Base-by-base conservation (phyloP, 1,139 yeast genomes). In the Suhomyces kunorum region DNA sequence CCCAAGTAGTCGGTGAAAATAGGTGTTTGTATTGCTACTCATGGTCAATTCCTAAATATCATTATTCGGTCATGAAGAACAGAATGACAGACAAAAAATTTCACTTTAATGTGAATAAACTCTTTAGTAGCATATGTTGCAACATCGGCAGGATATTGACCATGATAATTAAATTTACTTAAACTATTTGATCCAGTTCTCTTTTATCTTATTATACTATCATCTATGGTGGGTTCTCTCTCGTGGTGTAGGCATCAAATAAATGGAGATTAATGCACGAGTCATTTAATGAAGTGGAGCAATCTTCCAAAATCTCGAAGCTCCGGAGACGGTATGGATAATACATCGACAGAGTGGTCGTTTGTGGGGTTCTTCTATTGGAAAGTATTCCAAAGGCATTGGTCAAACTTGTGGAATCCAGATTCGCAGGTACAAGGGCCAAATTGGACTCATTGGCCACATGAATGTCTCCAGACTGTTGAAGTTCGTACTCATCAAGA, bases 201-300 rank as follows among this genome's bases (percentile, higher is more conserved):
- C n/a, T n/a, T n/a, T n/a, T n/a, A n/a, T n/a, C n/a, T n/a, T n/a
- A n/a, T n/a, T n/a, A n/a, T n/a, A n/a, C n/a, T n/a, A n/a, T n/a
- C n/a, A n/a, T 19, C 54, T 54, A 76, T 37, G 73, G 67, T 1
- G 89, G 90, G 51, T 87, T 86, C 53, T 80, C 83, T 47, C 72
- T 76, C 32, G 87, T 87, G 11, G 80, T 69, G 36, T 81, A 78
- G 1, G 92, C 83, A 50, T 85, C 92, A 58, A 90, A 88, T 43
- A 84, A 64, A 46, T 85, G 83, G 40, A 89, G 64, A 53, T 84
- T 85, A 17, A 87, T 61, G 20, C 89, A 80, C 1, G 83, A 81
- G 50, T 83, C 89, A 56, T 86, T 86, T 28, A 80, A 63, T 1
- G 68, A 63, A 0, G 77, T 70, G 45, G 77, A 76, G 1, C 86